A percentile compares a stretch with the other conserved stretches of the same genome.
phyloP scores from a whole-genome alignment of 2,329 filamentous ascomycete species.

The Colletotrichum filicis region DNA sequence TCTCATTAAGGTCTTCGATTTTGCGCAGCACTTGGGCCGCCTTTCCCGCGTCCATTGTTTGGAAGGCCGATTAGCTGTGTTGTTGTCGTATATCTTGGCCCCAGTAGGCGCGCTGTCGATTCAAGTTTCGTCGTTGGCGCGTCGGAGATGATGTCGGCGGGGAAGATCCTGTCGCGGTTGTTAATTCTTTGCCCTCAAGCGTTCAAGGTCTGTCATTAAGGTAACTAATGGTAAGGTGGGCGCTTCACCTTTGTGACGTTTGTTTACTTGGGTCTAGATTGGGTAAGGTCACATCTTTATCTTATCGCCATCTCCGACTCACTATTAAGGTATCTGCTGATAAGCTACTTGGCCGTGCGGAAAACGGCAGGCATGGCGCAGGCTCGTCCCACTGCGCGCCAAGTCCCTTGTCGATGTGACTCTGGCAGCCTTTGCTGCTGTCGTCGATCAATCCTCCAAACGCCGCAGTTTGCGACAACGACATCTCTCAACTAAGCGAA shows the following conservation, averaged over 20 bases:
- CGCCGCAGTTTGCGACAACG: slow-evolving; percentile 23
- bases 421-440: neutral
- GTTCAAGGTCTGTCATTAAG: neutral
- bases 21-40: slow-evolving; percentile 56
- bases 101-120: neutral
- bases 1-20: slow-evolving; percentile 64
- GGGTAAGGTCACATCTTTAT: slow-evolving; percentile 34
- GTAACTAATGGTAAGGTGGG: no score
- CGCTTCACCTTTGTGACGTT: slow-evolving; percentile 7
- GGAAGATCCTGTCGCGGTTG: neutral
- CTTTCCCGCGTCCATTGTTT: slow-evolving; percentile 45
- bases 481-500: neutral
- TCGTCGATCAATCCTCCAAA: slow-evolving; percentile 16
- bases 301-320: neutral
- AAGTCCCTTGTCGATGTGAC: slow-evolving; percentile 1
- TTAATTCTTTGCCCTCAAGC: neutral
- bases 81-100: neutral
- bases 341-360: neutral
- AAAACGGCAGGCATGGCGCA: neutral
- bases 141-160: neutral
- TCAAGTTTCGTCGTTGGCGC: neutral
- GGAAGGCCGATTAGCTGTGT: neutral
- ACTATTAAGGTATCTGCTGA: slow-evolving; percentile 2
- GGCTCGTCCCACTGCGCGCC: slow-evolving; percentile 2
- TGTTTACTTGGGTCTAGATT: slow-evolving; percentile 54